Base-by-base conservation (phyloP, 371 early-diverging fungal genomes). In the Fennellomyces sp. region DNA sequence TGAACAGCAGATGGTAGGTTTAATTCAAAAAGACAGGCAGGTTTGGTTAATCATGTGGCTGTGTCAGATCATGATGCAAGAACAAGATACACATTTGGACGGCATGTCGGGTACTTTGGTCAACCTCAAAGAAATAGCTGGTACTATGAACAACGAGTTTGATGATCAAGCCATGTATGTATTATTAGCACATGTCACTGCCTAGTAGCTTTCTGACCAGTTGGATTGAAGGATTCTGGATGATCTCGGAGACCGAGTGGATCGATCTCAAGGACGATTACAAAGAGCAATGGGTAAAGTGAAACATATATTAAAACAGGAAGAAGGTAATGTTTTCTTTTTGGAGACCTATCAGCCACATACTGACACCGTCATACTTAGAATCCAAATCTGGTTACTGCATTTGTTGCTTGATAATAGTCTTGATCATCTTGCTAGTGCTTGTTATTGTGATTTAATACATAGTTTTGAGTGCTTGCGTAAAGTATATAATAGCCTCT, bases 61-160 rank as follows among this genome's bases (percentile, higher is more conserved):
- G n/a, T 3, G 25, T 47, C 30, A 81, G 84, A 66, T 82, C 30
- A 60, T 87, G 58, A 70, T 87, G 70, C 75, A 81, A 64, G 83
- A 87, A 33, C 87, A 87, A 64, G 87, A 87, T 39, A 74, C 75
- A 15, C 87, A 87, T 36, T 60, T 87, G 63, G 84, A 87, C 29
- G 71, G 75, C 27, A 82, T 87, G 56, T 78, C 82, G 65, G 81
- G 82, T 15, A 87, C 87, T 5, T 66, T 85, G 12, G 63, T 76
- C 5, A 85, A 87, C 53, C 76, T 87, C 52, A 78, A 83, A 42
- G 87, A 83, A 42, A 87, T 87, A 60, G 87, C 87, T 30, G 76
- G 83, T 7, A 83, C 83, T 1, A 84, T 87, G 84, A 76, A 84
- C 48, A 39, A 58, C 60, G 87, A 87, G 52, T 70, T 87, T 8